These are phyloP conservation scores for Fusarium newnesense DNA, from an alignment of 2,329 filamentous ascomycete genomes.

Conservation along the genomic window DNA sequence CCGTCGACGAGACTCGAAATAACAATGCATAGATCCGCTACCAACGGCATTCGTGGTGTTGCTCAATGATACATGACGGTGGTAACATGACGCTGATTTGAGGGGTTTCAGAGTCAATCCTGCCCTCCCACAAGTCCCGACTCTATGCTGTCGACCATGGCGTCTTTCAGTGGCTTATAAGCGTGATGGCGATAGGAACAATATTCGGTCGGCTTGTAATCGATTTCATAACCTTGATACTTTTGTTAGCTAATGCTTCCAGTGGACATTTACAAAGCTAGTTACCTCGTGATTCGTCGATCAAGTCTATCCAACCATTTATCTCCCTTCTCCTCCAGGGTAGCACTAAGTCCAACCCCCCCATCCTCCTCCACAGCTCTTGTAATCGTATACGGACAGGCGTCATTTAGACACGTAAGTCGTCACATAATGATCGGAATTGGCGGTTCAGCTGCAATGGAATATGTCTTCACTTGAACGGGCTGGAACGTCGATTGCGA, in stretches of 20 bases:
- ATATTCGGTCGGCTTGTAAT: neutral
- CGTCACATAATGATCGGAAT: conserved; percentile 23
- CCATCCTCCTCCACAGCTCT: neutral
- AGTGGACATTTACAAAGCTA: neutral
- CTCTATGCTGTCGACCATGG: neutral
- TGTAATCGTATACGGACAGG: conserved; percentile 14
- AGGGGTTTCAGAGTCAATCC: neutral
- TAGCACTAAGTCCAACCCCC: neutral
- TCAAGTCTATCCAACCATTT: neutral
- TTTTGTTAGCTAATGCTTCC: neutral
- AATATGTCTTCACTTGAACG: conserved; percentile 4
- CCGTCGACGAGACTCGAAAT: neutral
- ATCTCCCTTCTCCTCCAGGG: neutral
- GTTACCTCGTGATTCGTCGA: neutral
- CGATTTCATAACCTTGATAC: too few relatives aligned
- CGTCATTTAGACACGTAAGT: conserved; percentile 7
- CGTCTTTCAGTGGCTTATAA: neutral
- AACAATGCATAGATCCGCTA: neutral
- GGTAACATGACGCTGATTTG: neutral
- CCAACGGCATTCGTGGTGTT: neutral
- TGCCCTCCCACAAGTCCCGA: neutral
- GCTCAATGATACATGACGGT: conserved; percentile 8
- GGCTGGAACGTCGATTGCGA: neutral
- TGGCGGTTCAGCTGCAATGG: conserved; percentile 11
- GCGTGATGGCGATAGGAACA: neutral